A percentile compares a stretch with the other conserved stretches of the same genome.
phyloP scores from a whole-genome alignment of 164 flowering plant species.

The Aristolochia fimbriata region DNA sequence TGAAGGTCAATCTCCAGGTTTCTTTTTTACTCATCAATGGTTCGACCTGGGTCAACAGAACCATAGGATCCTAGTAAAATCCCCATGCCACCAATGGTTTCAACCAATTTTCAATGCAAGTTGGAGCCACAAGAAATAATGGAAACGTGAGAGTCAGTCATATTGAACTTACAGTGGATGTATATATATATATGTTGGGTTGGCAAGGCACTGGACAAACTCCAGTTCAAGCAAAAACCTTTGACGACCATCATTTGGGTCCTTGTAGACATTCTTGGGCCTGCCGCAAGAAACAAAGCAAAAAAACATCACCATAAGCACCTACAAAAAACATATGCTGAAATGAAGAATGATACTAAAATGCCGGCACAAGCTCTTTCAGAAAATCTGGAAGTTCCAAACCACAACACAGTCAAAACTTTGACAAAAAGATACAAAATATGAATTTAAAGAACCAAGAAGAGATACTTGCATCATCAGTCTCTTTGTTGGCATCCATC shows the following conservation, averaged over 20 bases:
- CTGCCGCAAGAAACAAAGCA: conserved; percentile 23
- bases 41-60: neutral
- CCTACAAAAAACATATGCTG: too few species aligned
- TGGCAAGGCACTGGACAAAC: conserved; percentile 90
- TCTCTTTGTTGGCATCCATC: conserved; percentile 11
- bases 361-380: neutral
- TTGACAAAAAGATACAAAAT: neutral
- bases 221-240: conserved; percentile 90
- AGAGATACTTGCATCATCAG: conserved; percentile 9
- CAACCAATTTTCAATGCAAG: neutral
- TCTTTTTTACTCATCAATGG: neutral
- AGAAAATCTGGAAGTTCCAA: neutral
- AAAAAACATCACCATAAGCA: neutral
- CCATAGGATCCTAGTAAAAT: too few species aligned
- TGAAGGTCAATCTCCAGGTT: neutral
- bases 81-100: neutral
- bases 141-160: neutral
- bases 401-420: neutral
- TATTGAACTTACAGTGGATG: conserved; percentile 64
- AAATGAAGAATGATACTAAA: neutral
- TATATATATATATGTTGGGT: conserved; percentile 98
- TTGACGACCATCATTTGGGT: conserved; percentile 93
- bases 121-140: neutral
- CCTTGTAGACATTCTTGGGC: conserved; percentile 60
- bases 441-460: neutral